A percentile compares a stretch with the other conserved stretches of the same genome.
Evolutionary conservation across 208 protist species (phyloP).

Genomic region (Novymonas esmeraldas): DNA sequence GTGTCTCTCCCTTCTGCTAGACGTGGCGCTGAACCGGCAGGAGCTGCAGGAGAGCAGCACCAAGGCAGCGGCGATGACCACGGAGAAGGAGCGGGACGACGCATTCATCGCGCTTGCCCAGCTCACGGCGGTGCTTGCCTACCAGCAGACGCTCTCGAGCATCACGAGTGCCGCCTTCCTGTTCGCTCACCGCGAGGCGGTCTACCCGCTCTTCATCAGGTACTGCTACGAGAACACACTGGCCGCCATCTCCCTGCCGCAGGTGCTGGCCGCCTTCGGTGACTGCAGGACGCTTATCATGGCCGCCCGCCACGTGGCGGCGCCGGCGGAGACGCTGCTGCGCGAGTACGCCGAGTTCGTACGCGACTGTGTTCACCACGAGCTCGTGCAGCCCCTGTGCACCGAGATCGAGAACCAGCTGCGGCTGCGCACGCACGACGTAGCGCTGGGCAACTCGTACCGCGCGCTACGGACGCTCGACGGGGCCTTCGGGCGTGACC

Average conservation of each 20-base stretch:
- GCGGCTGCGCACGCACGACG: conserved; percentile 91
- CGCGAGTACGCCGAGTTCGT: conserved; percentile 62
- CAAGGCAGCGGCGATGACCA: conserved; percentile 21
- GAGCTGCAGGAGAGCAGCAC: conserved; percentile 4
- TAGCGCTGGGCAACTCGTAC: conserved; percentile 50
- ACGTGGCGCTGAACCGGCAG: conserved; percentile 60
- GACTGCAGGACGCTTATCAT: conserved; percentile 56
- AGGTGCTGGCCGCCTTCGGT: conserved; percentile 74
- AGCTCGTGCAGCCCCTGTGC: conserved; percentile 77
- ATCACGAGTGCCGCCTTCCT: conserved; percentile 88
- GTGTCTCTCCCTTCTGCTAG: conserved; percentile 63
- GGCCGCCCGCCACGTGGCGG: conserved; percentile 30
- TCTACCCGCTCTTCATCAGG: conserved; percentile 87
- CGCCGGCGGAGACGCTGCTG: conserved; percentile 34
- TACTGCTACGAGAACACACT: conserved; percentile 76
- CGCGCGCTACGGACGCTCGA: conserved; percentile 16
- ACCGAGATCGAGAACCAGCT: conserved; percentile 95
- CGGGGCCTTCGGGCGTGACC: conserved; percentile 40
- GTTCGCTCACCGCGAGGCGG: conserved; percentile 84
- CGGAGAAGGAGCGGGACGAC: conserved; percentile 57
- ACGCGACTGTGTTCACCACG: conserved; percentile 44
- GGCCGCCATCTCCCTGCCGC: conserved; percentile 60
- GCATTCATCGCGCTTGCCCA: conserved; percentile 65
- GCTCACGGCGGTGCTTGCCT: conserved; percentile 68
- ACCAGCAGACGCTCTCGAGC: conserved; percentile 46